Conservation (phyloP, 2,329 filamentous ascomycete species). For the Stachybotrys chartarum region DNA sequence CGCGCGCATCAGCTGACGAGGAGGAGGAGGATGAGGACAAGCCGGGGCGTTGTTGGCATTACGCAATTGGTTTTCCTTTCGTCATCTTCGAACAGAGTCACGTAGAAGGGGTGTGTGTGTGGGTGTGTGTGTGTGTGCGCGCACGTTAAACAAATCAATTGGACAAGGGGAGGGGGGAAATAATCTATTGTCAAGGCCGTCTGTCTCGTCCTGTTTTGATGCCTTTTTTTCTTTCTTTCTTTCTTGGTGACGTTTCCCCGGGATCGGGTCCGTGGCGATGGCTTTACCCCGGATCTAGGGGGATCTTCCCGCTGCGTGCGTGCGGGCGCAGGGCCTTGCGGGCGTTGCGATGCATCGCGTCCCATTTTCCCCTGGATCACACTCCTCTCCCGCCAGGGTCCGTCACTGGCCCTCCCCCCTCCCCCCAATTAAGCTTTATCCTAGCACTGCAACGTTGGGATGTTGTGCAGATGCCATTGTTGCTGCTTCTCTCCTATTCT, state of each 20-base stretch:
- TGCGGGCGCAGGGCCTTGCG: slow-evolving; percentile 1
- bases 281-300: background rate
- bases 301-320: background rate
- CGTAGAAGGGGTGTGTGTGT: too few species aligned
- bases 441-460: too few species aligned
- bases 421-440: too few species aligned
- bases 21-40: too few species aligned
- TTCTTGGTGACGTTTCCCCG: background rate
- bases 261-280: background rate
- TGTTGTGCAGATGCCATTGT: too few species aligned
- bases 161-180: too few species aligned
- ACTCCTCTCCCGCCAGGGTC: background rate
- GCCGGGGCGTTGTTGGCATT: background rate
- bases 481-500: too few species aligned
- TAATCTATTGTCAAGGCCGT: too few species aligned
- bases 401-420: too few species aligned
- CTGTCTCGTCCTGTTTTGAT: background rate
- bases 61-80: background rate
- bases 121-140: too few species aligned
- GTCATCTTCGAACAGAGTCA: background rate
- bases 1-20: background rate
- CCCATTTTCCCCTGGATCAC: background rate
- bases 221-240: background rate
- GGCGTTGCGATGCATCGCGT: background rate
- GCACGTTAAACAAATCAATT: too few species aligned